Evolutionary conservation across 2,329 filamentous ascomycete genomes (phyloP).

Genomic region (Talaromyces piceae): DNA sequence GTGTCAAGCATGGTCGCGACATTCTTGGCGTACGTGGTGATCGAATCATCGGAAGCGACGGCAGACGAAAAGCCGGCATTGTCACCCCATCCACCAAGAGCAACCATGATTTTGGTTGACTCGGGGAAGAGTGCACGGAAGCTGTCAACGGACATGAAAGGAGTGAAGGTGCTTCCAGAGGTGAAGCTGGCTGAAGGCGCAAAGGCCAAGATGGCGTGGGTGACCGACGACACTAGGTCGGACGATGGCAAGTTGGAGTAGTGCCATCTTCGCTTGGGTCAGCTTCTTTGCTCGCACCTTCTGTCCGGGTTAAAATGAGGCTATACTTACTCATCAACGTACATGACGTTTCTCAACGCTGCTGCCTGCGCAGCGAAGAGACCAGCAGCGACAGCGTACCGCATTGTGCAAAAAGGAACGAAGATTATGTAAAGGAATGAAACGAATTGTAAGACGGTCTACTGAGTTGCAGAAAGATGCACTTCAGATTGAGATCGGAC

Average conservation of each 20-base stretch:
- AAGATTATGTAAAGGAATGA: background rate
- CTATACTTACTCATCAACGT: constrained; percentile 40
- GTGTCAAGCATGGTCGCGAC: constrained; percentile 55
- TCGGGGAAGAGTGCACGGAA: constrained; percentile 48
- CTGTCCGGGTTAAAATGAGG: background rate
- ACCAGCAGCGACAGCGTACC: constrained; percentile 21
- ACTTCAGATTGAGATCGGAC: background rate
- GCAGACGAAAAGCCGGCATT: constrained; percentile 51
- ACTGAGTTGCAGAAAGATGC: background rate
- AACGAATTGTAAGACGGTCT: background rate
- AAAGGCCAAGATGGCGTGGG: constrained; percentile 50
- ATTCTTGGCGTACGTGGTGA: constrained; percentile 57
- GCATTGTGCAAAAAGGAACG: constrained; percentile 13
- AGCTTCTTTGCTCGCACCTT: background rate
- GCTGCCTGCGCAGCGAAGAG: constrained; percentile 25
- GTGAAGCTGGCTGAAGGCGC: constrained; percentile 47
- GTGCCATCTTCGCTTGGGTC: constrained; percentile 33
- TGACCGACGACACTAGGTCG: constrained; percentile 39
- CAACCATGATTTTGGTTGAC: constrained; percentile 58
- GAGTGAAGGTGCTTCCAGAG: constrained; percentile 40
- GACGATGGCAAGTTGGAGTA: constrained; percentile 26
- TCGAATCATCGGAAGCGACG: constrained; percentile 46
- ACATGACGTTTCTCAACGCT: constrained; percentile 35
- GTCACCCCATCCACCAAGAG: constrained; percentile 70
- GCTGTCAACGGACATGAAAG: constrained; percentile 47